These are phyloP conservation scores for Aspergillus ochraceoroseus DNA, from an alignment of 2,329 filamentous ascomycete species.

Conservation along the genomic window DNA sequence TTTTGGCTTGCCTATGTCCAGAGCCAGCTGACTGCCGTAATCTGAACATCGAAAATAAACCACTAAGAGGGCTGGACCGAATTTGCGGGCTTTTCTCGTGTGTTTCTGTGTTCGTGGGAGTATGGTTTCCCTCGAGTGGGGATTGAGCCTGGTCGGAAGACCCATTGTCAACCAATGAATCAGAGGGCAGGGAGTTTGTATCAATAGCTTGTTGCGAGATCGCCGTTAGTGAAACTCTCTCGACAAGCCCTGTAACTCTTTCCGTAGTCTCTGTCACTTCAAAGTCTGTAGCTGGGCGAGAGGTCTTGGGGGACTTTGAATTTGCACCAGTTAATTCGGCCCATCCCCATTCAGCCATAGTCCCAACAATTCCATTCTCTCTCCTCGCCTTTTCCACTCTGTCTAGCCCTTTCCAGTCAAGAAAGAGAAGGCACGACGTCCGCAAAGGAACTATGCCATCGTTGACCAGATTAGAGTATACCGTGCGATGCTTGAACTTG, in stretches of 20 bases:
- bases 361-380: constrained; percentile 88
- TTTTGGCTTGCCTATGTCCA: constrained; percentile 51
- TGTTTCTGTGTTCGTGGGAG: background rate
- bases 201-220: background rate
- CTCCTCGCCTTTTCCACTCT: constrained; percentile 90
- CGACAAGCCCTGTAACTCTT: constrained; percentile 16
- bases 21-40: constrained; percentile 48
- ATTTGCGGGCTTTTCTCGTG: constrained; percentile 19
- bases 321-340: constrained; percentile 75
- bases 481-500: constrained; percentile 82
- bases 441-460: constrained; percentile 93
- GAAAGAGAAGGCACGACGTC: constrained; percentile 90
- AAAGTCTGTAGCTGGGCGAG: constrained; percentile 26
- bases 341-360: constrained; percentile 90
- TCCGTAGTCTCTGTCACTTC: constrained; percentile 23
- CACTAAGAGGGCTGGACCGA: constrained; percentile 52
- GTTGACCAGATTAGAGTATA: constrained; percentile 97
- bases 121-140: constrained; percentile 8
- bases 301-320: constrained; percentile 51
- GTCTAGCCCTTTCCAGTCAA: constrained; percentile 92
- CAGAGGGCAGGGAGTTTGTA: background rate
- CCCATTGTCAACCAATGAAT: constrained; percentile 20
- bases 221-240: constrained; percentile 7
- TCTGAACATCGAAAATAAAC: constrained; percentile 70
- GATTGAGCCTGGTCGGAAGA: constrained; percentile 18